These are phyloP conservation scores for Paramyrothecium sp. DNA, from an alignment of 2,329 filamentous ascomycete species.

Conservation along the genomic window DNA sequence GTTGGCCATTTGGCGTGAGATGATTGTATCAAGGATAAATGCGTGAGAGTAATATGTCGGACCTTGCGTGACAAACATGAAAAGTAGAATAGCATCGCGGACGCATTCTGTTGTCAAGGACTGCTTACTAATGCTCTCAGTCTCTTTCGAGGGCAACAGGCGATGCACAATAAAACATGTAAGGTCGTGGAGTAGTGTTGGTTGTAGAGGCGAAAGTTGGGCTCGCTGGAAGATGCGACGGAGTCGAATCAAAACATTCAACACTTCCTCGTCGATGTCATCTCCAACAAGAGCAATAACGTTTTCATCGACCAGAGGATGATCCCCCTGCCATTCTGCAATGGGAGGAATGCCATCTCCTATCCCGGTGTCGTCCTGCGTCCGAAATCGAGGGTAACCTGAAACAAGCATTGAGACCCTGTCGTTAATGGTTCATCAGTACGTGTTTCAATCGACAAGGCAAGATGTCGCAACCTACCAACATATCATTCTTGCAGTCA, in stretches of 20 bases:
- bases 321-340: slow-evolving; percentile 43
- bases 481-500: slow-evolving; percentile 54
- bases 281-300: slow-evolving; percentile 11
- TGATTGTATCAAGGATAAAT: slow-evolving; percentile 20
- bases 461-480: slow-evolving; percentile 37
- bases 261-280: slow-evolving; percentile 27
- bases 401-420: slow-evolving; percentile 60
- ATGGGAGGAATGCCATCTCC: slow-evolving; percentile 49
- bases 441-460: not conserved
- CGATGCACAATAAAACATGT: slow-evolving; percentile 53
- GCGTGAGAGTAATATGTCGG: slow-evolving; percentile 55
- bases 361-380: slow-evolving; percentile 45
- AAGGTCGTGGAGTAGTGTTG: slow-evolving; percentile 51
- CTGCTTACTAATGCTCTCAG: slow-evolving; percentile 5
- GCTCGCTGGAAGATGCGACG: slow-evolving; percentile 38
- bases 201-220: slow-evolving; percentile 23
- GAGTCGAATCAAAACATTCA: slow-evolving; percentile 40
- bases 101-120: slow-evolving; percentile 38
- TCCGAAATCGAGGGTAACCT: slow-evolving; percentile 49
- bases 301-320: slow-evolving; percentile 1
- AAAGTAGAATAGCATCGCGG: slow-evolving; percentile 45
- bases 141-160: slow-evolving; percentile 30
- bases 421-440: not conserved
- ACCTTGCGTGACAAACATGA: slow-evolving; percentile 53
- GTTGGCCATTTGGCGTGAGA: not conserved